These are phyloP conservation scores for Amylocarpus encephaloides DNA, from an alignment of 2,329 filamentous ascomycete species.

Conservation along the genomic window DNA sequence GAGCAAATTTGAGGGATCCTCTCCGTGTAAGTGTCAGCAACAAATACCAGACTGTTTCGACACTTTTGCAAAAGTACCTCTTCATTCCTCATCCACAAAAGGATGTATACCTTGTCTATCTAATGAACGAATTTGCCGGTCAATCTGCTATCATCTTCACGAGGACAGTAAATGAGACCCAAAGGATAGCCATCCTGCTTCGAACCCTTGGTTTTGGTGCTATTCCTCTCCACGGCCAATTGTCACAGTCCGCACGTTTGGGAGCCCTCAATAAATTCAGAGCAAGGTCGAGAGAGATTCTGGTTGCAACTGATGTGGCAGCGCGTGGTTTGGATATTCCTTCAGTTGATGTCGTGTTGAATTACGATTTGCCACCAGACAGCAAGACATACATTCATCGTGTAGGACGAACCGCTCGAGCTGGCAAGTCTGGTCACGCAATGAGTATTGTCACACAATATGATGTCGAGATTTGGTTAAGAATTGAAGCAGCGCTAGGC, in stretches of 20 bases:
- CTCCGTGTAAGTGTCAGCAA: slow-evolving; percentile 73
- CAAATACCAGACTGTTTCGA: slow-evolving; percentile 88
- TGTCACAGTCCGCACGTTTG: slow-evolving; percentile 79
- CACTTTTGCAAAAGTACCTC: slow-evolving; percentile 77
- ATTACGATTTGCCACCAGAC: slow-evolving; percentile 77
- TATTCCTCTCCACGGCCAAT: slow-evolving; percentile 86
- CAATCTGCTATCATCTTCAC: slow-evolving; percentile 86
- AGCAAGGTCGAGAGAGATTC: slow-evolving; percentile 69
- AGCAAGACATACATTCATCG: slow-evolving; percentile 89
- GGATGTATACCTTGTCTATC: slow-evolving; percentile 80
- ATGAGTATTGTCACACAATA: slow-evolving; percentile 82
- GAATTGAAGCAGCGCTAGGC: slow-evolving; percentile 77
- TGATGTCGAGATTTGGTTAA: slow-evolving; percentile 70
- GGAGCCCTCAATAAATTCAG: slow-evolving; percentile 90
- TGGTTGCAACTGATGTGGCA: slow-evolving; percentile 92
- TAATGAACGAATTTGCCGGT: slow-evolving; percentile 82
- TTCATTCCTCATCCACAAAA: slow-evolving; percentile 85
- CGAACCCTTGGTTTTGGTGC: slow-evolving; percentile 81
- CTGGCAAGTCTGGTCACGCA: slow-evolving; percentile 76
- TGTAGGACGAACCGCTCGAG: slow-evolving; percentile 81
- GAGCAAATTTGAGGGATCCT: slow-evolving; percentile 80
- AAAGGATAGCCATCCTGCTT: slow-evolving; percentile 76
- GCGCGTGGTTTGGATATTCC: slow-evolving; percentile 90
- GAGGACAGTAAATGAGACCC: slow-evolving; percentile 84
- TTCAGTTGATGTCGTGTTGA: slow-evolving; percentile 80